Base-by-base conservation (phyloP, 2,329 filamentous ascomycete genomes). In the Xenosphaeropsis pyriputrescens region DNA sequence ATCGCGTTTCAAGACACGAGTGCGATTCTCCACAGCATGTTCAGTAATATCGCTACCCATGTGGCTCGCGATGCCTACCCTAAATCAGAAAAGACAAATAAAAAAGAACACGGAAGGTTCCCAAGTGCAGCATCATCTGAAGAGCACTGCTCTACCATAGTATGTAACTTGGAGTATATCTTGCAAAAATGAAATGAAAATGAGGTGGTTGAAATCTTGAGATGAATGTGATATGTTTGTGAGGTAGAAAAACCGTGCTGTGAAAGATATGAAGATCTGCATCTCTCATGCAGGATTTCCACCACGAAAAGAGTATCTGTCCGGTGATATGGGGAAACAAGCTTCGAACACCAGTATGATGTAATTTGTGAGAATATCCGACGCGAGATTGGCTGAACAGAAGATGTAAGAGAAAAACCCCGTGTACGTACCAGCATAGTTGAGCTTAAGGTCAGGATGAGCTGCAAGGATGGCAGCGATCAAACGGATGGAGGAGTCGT, bases 401-500 rank as follows among this genome's bases (percentile, higher is more conserved):
- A 32, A 15, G 12, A 32, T 15, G 3, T 13, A 5, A 26, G 26
- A 36, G 19, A 39, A 39, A 43, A 45, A 35, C 16, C 39, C 36
- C n/a, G n/a, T 32, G 12, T 4, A 48, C 70, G 59, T 65, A 79
- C 75, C 72, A 49, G 68, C 70, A 53, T 70, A 77, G 51, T 79
- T 72, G 38, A 76, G 66, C 43, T 67, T 72, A 0, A 70, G 49
- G 0, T 60, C 58, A 0, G 67, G 67, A 38, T 71, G 64, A 2
- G 72, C 70, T 0, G 73, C 75, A 1, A 79, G 57, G 17, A 79
- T 67, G 5, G 75, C 74, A 2, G 72, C 67, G 2, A 79, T 60
- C 29, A 79, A 66, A 34, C 75, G 72, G 15, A 67, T 65, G 45
- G 73, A 70, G 0, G 68, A 62, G 52, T 79, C 73, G 50, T 73